Evolutionary conservation across 2,329 filamentous ascomycete species (phyloP).

Genomic region (Aspergillus intermedius): DNA sequence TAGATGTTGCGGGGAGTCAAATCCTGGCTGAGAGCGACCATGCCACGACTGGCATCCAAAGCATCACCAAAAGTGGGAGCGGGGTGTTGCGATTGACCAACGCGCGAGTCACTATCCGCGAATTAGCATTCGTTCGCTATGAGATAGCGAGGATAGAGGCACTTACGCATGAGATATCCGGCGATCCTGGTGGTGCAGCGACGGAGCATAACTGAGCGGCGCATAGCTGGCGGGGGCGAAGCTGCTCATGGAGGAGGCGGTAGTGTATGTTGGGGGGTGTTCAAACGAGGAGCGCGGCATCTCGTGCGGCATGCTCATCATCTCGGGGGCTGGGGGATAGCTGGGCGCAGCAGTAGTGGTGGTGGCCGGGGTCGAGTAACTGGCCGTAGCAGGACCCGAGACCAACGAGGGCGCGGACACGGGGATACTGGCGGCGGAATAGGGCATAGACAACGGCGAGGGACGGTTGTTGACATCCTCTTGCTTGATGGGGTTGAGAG

Average conservation of each 20-base stretch:
- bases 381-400: constrained; percentile 48
- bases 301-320: constrained; percentile 70
- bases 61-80: constrained; percentile 73
- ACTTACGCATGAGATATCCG: constrained; percentile 84
- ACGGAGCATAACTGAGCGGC: constrained; percentile 65
- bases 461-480: constrained; percentile 44
- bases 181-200: constrained; percentile 51
- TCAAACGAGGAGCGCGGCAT: constrained; percentile 68
- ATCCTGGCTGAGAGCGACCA: constrained; percentile 94
- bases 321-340: constrained; percentile 53
- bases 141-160: constrained; percentile 14
- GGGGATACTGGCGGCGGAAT: constrained; percentile 67
- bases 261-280: constrained; percentile 61
- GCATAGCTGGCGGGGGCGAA: constrained; percentile 68
- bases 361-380: constrained; percentile 50
- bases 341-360: constrained; percentile 33
- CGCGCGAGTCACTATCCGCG: constrained; percentile 26
- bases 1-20: constrained; percentile 84
- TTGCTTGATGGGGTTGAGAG: constrained; percentile 56
- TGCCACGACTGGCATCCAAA: constrained; percentile 85
- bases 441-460: constrained; percentile 54
- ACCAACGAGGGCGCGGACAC: constrained; percentile 68
- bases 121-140: not conserved
- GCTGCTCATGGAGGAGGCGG: constrained; percentile 64
- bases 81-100: constrained; percentile 44